phyloP scores from a whole-genome alignment of 345 rosid species.

The Noccaea bulbosa region DNA sequence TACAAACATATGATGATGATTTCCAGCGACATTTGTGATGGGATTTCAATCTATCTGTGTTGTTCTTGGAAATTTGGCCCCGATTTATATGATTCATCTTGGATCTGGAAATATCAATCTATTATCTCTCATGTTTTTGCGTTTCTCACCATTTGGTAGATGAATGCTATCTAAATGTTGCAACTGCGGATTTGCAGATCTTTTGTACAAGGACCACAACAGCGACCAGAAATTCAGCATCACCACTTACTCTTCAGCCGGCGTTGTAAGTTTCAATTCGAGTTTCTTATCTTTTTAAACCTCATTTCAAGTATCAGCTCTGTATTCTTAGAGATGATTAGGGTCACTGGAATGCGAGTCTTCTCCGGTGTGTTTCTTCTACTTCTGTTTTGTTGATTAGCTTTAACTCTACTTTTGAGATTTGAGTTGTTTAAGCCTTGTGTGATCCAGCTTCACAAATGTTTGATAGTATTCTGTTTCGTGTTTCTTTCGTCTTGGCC shows the following conservation, averaged over 20 bases:
- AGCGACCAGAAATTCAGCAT: constrained; percentile 88
- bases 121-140: background rate
- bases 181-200: constrained; percentile 55
- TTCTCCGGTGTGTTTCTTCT: background rate
- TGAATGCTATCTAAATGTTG: constrained; percentile 13
- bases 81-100: constrained; percentile 8
- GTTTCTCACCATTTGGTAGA: background rate
- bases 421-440: background rate
- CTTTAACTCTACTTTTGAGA: background rate
- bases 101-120: constrained; percentile 13
- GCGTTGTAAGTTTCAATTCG: constrained; percentile 61
- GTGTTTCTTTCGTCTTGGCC: background rate
- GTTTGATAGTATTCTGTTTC: background rate
- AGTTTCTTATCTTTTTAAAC: background rate
- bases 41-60: background rate
- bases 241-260: constrained; percentile 73
- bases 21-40: background rate
- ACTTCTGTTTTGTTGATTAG: background rate
- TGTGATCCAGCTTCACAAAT: background rate
- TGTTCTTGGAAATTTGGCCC: background rate
- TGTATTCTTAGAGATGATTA: background rate
- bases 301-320: background rate
- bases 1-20: background rate
- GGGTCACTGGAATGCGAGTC: background rate
- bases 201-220: constrained; percentile 87